A percentile compares a stretch with the other conserved stretches of the same genome.
Evolutionary conservation across 148 eudicot genomes (phyloP).

Genomic region (Cornus florida): DNA sequence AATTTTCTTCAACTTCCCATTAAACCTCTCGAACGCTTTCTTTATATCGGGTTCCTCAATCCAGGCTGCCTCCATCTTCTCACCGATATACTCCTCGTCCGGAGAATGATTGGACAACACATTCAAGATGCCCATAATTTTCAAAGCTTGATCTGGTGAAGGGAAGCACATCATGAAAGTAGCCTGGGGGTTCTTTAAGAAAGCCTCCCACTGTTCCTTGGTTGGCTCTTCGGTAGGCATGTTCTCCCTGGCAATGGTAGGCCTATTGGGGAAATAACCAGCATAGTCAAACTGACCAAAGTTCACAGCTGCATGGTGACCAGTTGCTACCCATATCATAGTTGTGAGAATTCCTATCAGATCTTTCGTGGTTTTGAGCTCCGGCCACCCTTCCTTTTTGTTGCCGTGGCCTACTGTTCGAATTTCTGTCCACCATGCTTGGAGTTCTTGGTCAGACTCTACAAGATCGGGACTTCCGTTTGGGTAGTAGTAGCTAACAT

Average conservation of each 20-base stretch:
- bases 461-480: conserved; percentile 15
- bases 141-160: conserved; percentile 51
- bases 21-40: conserved; percentile 48
- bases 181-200: conserved; percentile 32
- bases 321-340: conserved; percentile 77
- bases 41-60: conserved; percentile 28
- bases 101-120: conserved; percentile 61
- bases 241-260: conserved; percentile 50
- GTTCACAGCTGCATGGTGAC: conserved; percentile 86
- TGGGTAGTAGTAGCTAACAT: conserved; percentile 61
- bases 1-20: conserved; percentile 36
- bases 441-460: conserved; percentile 56
- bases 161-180: conserved; percentile 42
- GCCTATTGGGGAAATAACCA: conserved; percentile 67
- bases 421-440: conserved; percentile 83
- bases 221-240: conserved; percentile 63
- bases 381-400: conserved; percentile 86
- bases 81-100: conserved; percentile 71
- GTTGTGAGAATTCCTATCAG: conserved; percentile 52
- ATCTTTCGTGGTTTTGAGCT: conserved; percentile 39
- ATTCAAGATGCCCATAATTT: conserved; percentile 45
- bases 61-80: conserved; percentile 42
- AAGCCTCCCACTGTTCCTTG: conserved; percentile 28
- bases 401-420: conserved; percentile 62
- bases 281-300: conserved; percentile 61